These are phyloP conservation scores for Alloteropsis semialata DNA, from an alignment of 176 grass and related monocot species.

Conservation along the genomic window DNA sequence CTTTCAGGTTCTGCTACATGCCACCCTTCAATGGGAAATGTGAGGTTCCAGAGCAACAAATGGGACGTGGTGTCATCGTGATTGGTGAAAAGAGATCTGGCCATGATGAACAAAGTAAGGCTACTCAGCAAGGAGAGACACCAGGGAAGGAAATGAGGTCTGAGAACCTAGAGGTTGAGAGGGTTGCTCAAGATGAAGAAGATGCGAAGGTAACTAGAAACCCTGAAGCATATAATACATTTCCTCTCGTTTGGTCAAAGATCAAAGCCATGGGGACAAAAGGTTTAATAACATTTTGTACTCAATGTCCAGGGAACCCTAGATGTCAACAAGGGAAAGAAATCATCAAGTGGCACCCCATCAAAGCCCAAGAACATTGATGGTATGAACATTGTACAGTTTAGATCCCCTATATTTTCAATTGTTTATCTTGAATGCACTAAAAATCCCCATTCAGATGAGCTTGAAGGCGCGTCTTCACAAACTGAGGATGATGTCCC, in stretches of 20 bases:
- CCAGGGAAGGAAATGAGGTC: not conserved
- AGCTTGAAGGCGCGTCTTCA: constrained; percentile 5
- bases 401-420: not conserved
- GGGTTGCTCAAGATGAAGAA: constrained; percentile 31
- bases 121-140: constrained; percentile 15
- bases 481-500: constrained; percentile 19
- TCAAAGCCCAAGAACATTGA: not conserved
- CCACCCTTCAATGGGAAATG: constrained; percentile 76
- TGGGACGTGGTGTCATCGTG: constrained; percentile 41
- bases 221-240: not conserved
- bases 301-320: constrained; percentile 16
- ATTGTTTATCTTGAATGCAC: constrained; percentile 3
- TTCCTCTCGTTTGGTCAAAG: not conserved
- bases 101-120: constrained; percentile 26
- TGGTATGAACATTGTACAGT: constrained; percentile 9
- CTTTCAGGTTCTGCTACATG: constrained; percentile 86
- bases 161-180: not conserved
- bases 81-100: constrained; percentile 60
- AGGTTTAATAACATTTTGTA: not conserved
- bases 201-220: constrained; percentile 33
- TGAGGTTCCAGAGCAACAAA: constrained; percentile 60
- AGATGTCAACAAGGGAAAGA: not conserved
- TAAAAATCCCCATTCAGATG: constrained; percentile 28
- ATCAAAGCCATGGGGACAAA: not conserved
- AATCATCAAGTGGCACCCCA: constrained; percentile 1